Evolutionary conservation across 2,329 filamentous ascomycete species (phyloP).

Genomic region (Clarireedia sp.): DNA sequence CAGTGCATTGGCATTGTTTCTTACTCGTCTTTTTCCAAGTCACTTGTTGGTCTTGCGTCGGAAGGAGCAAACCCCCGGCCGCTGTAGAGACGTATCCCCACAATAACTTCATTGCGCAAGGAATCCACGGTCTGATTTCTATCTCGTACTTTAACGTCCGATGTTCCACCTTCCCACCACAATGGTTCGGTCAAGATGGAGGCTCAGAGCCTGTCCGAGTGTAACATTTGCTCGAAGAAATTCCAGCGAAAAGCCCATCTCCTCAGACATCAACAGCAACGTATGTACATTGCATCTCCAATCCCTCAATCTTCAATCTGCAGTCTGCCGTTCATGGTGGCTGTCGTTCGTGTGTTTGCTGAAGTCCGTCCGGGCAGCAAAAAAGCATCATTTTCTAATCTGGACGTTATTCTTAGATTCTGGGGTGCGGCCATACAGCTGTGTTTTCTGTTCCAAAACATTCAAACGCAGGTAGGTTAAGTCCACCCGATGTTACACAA

Average conservation of each 20-base stretch:
- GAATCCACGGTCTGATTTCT: neutral
- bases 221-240: slow-evolving; percentile 29
- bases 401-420: slow-evolving; percentile 20
- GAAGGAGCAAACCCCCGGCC: neutral
- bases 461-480: slow-evolving; percentile 28
- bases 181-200: slow-evolving; percentile 26
- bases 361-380: neutral
- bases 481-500: neutral
- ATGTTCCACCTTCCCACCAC: slow-evolving; percentile 12
- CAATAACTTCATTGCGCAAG: slow-evolving; percentile 3
- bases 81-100: neutral
- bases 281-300: slow-evolving; percentile 14
- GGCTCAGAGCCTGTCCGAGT: slow-evolving; percentile 28
- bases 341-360: neutral
- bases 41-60: slow-evolving; percentile 1
- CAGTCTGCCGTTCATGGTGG: neutral
- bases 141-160: slow-evolving; percentile 3
- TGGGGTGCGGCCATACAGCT: slow-evolving; percentile 26
- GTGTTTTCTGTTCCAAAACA: slow-evolving; percentile 30
- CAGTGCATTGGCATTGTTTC: neutral
- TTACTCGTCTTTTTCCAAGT: neutral
- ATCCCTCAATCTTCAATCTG: neutral
- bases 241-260: slow-evolving; percentile 31
- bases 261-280: slow-evolving; percentile 28
- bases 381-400: neutral